These are phyloP conservation scores for Elsinoe australis DNA, from an alignment of 2,329 filamentous ascomycete genomes.

Conservation along the genomic window DNA sequence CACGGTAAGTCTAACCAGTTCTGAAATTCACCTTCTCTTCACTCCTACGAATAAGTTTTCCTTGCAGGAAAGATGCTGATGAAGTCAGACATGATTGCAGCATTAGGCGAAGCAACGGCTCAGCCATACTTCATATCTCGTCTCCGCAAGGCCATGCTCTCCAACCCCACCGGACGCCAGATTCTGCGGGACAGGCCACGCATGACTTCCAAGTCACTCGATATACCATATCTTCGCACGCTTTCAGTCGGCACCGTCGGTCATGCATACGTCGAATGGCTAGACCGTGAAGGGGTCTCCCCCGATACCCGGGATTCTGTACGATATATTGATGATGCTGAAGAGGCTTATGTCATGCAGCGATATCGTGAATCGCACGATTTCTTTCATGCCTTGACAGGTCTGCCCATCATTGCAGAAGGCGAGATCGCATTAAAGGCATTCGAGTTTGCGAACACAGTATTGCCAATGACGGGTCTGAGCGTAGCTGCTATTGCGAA, in stretches of 20 bases:
- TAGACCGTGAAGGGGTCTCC: slow-evolving; percentile 88
- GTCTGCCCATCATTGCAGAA: slow-evolving; percentile 83
- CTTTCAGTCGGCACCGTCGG: slow-evolving; percentile 71
- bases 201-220: slow-evolving; percentile 66
- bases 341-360: slow-evolving; percentile 98
- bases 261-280: slow-evolving; percentile 74
- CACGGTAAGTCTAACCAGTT: slow-evolving; percentile 48
- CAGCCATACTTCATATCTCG: slow-evolving; percentile 92
- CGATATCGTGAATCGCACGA: slow-evolving; percentile 95
- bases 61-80: too few species aligned
- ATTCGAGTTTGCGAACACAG: slow-evolving; percentile 92
- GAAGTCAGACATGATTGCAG: slow-evolving; percentile 76
- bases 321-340: slow-evolving; percentile 85
- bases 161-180: slow-evolving; percentile 71
- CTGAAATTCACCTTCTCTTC: background rate
- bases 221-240: slow-evolving; percentile 60
- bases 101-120: slow-evolving; percentile 88
- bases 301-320: slow-evolving; percentile 80
- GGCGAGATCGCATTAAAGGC: slow-evolving; percentile 96
- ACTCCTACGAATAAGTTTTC: background rate
- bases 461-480: slow-evolving; percentile 89
- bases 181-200: slow-evolving; percentile 86
- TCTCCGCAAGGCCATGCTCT: slow-evolving; percentile 86
- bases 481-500: slow-evolving; percentile 64
- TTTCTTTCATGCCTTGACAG: slow-evolving; percentile 93